These are phyloP conservation scores for Globisporangium camurandrum DNA, from an alignment of 352 stramenopile species.

Conservation along the genomic window DNA sequence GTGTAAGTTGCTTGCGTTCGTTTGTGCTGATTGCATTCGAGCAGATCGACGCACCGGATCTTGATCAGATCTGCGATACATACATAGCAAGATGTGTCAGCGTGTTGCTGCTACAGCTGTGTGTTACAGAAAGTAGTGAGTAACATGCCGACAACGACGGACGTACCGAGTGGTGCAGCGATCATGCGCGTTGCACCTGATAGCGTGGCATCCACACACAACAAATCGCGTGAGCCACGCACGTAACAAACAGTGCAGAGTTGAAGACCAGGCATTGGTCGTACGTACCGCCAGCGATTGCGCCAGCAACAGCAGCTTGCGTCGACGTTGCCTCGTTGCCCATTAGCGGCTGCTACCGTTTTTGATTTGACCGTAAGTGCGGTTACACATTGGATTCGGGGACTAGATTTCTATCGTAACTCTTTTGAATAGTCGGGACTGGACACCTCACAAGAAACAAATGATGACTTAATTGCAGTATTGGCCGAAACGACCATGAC, in stretches of 20 bases:
- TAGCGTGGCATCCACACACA: neutral
- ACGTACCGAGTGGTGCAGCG: conserved; percentile 54
- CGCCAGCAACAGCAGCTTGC: conserved; percentile 51
- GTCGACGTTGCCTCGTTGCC: conserved; percentile 23
- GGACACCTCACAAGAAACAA: too few species aligned
- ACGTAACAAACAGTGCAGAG: too few species aligned
- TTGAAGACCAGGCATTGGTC: neutral
- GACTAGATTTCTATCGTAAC: too few species aligned
- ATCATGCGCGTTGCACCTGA: conserved; percentile 54
- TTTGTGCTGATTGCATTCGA: neutral
- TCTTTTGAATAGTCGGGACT: too few species aligned
- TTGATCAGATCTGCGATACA: conserved; percentile 53
- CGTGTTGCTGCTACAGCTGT: neutral
- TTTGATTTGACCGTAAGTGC: too few species aligned
- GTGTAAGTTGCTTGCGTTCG: neutral
- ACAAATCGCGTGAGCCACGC: too few species aligned
- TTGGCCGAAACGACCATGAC: neutral
- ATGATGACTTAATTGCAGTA: neutral
- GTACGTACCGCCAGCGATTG: conserved; percentile 47
- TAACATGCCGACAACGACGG: neutral
- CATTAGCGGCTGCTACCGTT: too few species aligned
- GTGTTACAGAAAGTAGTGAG: conserved; percentile 5
- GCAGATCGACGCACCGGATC: conserved; percentile 31
- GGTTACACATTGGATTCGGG: too few species aligned
- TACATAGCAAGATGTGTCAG: neutral